Base-by-base conservation (phyloP, 192 early-diverging fungal genomes). In the Umbelopsis sp. region DNA sequence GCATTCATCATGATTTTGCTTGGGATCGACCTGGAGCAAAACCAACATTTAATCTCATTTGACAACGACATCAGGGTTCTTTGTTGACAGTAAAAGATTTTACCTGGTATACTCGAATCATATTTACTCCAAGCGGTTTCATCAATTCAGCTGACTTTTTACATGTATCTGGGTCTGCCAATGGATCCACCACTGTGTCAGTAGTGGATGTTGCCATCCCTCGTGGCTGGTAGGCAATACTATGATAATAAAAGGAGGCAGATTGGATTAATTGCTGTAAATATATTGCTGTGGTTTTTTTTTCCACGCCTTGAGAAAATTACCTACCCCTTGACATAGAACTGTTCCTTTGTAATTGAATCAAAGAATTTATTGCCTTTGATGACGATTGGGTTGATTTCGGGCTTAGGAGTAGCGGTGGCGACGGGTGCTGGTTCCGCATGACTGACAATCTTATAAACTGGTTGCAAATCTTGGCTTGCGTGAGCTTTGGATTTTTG, bases 311-410 rank as follows among this genome's bases (percentile, higher is more conserved):
- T 37, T 22, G 11, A 21, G 3, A 16, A 35, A 37, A 58, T 22
- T 15, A 20, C 45, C 33, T 71, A 71, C 70, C 88, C 89, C 74
- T 89, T 89, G 84, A 90, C 75, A 65, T 86, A 89, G 80, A 92
- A 90, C 78, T 92, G 88, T 33, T 88, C 81, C 70, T 89, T 87
- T 6, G 86, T 87, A 49, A 88, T 85, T 12, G 78, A 80, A 74
- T 90, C 83, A 76, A 89, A 92, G 71, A 86, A 89, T 78, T 89
- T 90, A 70, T 81, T 77, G 68, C 86, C 88, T 74, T 90, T 90
- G 73, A 87, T 84, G 45, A 82, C 74, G 27, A 90, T 78, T 35
- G 86, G 84, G 71, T 89, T 23, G 13, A 61, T 61, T n/a, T 61
- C 55, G 25, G 55, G 37, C 10, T 9, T 41, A 41, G 37, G 81